A percentile compares a stretch with the other conserved stretches of the same genome.
phyloP scores from a whole-genome alignment of 2,329 filamentous ascomycete species.

The Pseudogymnoascus sp. region DNA sequence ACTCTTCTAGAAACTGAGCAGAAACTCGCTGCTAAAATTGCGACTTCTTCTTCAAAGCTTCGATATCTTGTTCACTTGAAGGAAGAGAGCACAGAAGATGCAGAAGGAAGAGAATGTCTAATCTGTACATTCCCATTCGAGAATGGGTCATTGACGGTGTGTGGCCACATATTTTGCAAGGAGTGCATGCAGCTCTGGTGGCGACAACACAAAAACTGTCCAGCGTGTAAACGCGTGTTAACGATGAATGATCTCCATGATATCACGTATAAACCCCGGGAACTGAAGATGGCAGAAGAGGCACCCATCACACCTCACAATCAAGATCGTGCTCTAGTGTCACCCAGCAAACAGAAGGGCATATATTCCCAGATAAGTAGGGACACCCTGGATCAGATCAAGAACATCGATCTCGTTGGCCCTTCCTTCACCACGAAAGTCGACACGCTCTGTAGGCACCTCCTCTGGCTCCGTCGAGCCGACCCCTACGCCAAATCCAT shows the following conservation, averaged over 20 bases:
- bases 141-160: conserved; percentile 74
- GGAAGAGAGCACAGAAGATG: conserved; percentile 49
- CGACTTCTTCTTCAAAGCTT: conserved; percentile 61
- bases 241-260: conserved; percentile 66
- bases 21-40: conserved; percentile 49
- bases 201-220: conserved; percentile 65
- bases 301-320: conserved; percentile 24
- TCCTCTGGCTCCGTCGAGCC: conserved; percentile 75
- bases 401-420: conserved; percentile 65
- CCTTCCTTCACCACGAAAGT: conserved; percentile 84
- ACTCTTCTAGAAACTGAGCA: conserved; percentile 41
- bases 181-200: conserved; percentile 81
- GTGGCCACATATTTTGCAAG: conserved; percentile 88
- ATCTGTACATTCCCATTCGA: conserved; percentile 77
- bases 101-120: conserved; percentile 65
- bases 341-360: conserved; percentile 24
- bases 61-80: conserved; percentile 56
- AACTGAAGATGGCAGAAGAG: conserved; percentile 60
- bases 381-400: conserved; percentile 69
- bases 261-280: conserved; percentile 73
- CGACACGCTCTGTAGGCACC: conserved; percentile 71
- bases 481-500: conserved; percentile 87
- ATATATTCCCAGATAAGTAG: conserved; percentile 76
- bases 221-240: conserved; percentile 71
- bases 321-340: conserved; percentile 1